Evolutionary conservation across 352 stramenopile genomes (phyloP).

Genomic region (Phytopythium boreale): DNA sequence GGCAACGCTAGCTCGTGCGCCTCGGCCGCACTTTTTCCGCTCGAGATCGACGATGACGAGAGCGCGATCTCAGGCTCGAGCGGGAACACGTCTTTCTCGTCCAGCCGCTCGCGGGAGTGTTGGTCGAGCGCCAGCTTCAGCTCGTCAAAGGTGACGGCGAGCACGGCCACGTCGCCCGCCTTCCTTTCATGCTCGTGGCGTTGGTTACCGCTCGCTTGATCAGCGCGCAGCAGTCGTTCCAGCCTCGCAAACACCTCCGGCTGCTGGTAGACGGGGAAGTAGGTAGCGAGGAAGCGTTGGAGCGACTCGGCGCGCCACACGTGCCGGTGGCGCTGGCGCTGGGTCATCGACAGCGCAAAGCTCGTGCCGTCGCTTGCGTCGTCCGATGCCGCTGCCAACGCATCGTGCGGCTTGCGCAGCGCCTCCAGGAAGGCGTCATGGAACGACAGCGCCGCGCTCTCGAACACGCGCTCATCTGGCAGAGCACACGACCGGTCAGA

Average conservation of each 20-base stretch:
- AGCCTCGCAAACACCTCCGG: constrained; percentile 24
- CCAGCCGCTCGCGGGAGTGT: constrained; percentile 30
- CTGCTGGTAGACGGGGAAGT: constrained; percentile 37
- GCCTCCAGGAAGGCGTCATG: constrained; percentile 40
- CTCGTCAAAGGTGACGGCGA: constrained; percentile 24
- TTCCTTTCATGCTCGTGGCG: not conserved
- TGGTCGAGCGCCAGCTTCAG: constrained; percentile 40
- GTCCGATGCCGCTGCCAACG: constrained; percentile 2
- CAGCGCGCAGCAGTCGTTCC: constrained; percentile 2
- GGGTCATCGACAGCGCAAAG: constrained; percentile 8
- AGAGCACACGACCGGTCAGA: not conserved
- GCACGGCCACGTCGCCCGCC: not conserved
- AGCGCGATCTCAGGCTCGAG: constrained; percentile 23
- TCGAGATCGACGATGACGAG: not conserved
- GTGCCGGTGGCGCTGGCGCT: constrained; percentile 6
- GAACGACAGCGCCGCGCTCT: constrained; percentile 17
- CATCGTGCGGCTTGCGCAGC: constrained; percentile 25
- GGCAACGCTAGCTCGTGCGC: constrained; percentile 18
- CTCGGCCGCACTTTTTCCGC: constrained; percentile 3
- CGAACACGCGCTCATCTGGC: constrained; percentile 6
- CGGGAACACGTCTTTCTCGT: constrained; percentile 32
- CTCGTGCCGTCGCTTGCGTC: constrained; percentile 1
- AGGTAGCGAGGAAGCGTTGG: constrained; percentile 25
- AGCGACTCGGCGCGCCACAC: constrained; percentile 25
- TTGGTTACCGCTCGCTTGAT: not conserved